Evolutionary conservation across 2,329 filamentous ascomycete species (phyloP).

Genomic region (Trichoderma asperellum): DNA sequence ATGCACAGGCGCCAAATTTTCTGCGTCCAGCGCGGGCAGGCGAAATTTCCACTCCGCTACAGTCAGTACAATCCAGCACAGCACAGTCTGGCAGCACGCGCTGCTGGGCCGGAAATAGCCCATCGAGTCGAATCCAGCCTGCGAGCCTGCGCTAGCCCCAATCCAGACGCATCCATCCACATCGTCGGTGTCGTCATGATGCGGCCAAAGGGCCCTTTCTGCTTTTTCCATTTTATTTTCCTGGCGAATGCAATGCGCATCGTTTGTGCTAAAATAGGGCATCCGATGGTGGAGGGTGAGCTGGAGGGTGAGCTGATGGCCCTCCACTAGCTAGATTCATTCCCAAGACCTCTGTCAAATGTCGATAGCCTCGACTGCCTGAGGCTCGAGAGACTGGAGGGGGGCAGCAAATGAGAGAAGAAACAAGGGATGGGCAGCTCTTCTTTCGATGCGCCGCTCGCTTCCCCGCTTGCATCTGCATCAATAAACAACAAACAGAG

Average conservation of each 20-base stretch:
- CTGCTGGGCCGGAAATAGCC: not conserved
- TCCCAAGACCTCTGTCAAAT: not conserved
- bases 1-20: not conserved
- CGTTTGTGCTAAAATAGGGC: slow-evolving; percentile 5
- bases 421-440: not conserved
- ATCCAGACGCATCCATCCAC: not conserved
- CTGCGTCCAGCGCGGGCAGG: not conserved
- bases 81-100: not conserved
- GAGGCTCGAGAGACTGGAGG: not conserved
- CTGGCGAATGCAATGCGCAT: slow-evolving; percentile 15
- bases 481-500: not conserved
- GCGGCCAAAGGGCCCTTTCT: not conserved
- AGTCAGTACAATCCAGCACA: not conserved
- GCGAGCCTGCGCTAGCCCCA: slow-evolving; percentile 6
- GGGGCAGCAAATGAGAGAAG: not conserved
- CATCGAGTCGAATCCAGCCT: not conserved
- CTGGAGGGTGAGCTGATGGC: slow-evolving; percentile 26
- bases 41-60: not conserved
- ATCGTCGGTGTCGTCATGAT: slow-evolving; percentile 21
- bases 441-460: slow-evolving; percentile 21
- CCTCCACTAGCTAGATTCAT: not conserved
- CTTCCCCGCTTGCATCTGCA: slow-evolving; percentile 28
- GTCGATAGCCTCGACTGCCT: not conserved
- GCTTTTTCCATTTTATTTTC: not conserved
- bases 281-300: slow-evolving; percentile 25